A percentile compares a stretch with the other conserved stretches of the same genome.
These are phyloP conservation scores for Miscanthus lutarioriparius DNA, from an alignment of 176 grass and related monocot genomes.

Conservation along the genomic window DNA sequence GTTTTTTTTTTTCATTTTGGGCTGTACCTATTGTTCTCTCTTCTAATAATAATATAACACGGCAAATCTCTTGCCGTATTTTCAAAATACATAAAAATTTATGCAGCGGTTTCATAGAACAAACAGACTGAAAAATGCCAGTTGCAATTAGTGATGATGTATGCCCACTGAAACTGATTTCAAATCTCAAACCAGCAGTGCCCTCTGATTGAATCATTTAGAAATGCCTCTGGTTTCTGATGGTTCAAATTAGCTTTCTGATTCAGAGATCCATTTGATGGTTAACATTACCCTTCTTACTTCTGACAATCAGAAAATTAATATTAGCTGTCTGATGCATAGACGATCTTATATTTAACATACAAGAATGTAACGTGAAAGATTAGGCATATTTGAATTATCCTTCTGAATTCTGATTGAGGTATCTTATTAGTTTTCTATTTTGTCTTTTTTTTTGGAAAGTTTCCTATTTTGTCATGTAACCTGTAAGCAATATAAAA, in stretches of 20 bases:
- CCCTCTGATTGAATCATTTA: not conserved
- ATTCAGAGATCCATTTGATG: not conserved
- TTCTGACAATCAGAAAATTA: not conserved
- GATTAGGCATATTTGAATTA: not conserved
- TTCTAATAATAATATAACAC: not conserved
- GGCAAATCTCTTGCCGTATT: not conserved
- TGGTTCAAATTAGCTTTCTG: slow-evolving; percentile 5
- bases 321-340: not conserved
- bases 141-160: not conserved
- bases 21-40: not conserved
- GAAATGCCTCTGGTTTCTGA: not conserved
- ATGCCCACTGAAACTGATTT: not conserved
- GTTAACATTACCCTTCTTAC: not conserved
- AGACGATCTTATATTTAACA: not conserved
- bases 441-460: no score
- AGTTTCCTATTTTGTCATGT: no score
- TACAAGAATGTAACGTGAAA: not conserved
- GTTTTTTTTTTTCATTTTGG: not conserved
- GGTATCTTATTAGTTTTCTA: not conserved
- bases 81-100: not conserved
- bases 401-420: not conserved
- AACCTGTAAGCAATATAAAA: not conserved
- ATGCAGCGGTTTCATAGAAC: not conserved
- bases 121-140: not conserved
- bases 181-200: not conserved